A percentile compares a stretch with the other conserved stretches of the same genome.
phyloP scores from a whole-genome alignment of 805 yeast genomes.

The Saccharomyces jurei region DNA sequence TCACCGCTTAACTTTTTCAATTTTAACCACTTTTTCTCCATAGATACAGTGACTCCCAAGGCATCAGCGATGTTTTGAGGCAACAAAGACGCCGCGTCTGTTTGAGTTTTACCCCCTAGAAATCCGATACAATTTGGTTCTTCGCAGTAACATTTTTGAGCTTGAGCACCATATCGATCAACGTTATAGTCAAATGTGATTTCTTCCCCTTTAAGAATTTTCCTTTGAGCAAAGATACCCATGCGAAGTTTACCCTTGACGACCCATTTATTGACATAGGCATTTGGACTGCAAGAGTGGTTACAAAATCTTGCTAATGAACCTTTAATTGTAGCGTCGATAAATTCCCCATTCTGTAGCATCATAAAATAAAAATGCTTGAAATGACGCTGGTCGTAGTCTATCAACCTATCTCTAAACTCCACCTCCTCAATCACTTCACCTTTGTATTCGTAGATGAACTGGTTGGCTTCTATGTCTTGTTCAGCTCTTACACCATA shows the following conservation, averaged over 20 bases:
- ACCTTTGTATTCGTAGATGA: conserved; percentile 87
- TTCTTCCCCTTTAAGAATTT: conserved; percentile 72
- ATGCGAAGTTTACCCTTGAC: conserved; percentile 82
- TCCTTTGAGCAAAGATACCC: conserved; percentile 88
- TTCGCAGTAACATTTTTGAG: conserved; percentile 92
- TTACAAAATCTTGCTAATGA: conserved; percentile 86
- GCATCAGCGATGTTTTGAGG: conserved; percentile 84
- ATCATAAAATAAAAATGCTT: conserved; percentile 93
- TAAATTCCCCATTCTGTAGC: conserved; percentile 86
- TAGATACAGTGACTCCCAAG: conserved; percentile 59
- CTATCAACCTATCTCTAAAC: conserved; percentile 67
- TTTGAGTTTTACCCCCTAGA: conserved; percentile 95
- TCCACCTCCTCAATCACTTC: conserved; percentile 78
- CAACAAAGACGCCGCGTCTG: conserved; percentile 76
- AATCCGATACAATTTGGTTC: conserved; percentile 86
- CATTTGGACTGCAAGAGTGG: conserved; percentile 93
- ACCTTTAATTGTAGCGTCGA: conserved; percentile 89
- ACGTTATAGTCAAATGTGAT: conserved; percentile 80
- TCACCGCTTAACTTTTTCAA: conserved; percentile 44
- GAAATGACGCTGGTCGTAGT: conserved; percentile 59
- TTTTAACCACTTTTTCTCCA: conserved; percentile 67
- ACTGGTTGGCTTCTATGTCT: conserved; percentile 51
- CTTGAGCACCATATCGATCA: conserved; percentile 90
- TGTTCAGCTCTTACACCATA: conserved; percentile 74
- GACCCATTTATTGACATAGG: conserved; percentile 94